Base-by-base conservation (phyloP, 163 green algal species). In the Scenedesmus sp. region DNA sequence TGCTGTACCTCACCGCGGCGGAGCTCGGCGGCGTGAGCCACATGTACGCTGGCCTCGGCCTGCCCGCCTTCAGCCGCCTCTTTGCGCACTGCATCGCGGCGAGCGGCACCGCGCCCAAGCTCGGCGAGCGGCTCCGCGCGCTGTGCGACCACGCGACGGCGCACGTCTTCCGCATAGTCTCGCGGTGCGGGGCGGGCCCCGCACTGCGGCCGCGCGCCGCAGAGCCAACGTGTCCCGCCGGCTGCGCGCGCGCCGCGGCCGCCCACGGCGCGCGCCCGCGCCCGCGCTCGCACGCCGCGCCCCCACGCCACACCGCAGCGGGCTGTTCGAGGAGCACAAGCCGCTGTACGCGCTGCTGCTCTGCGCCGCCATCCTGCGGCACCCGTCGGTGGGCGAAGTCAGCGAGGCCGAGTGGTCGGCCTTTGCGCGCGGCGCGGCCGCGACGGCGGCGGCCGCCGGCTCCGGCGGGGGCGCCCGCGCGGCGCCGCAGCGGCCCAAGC, bases 241-340 rank as follows among this genome's bases (percentile, higher is more conserved):
- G n/a, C n/a, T n/a, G n/a, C n/a, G n/a, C n/a, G n/a, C n/a, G n/a
- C n/a, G n/a, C n/a, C n/a, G n/a, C n/a, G n/a, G n/a, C n/a, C n/a
- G n/a, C n/a, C n/a, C n/a, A n/a, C n/a, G n/a, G n/a, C n/a, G n/a
- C n/a, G n/a, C n/a, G n/a, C n/a, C n/a, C n/a, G n/a, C n/a, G n/a
- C n/a, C n/a, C n/a, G n/a, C n/a, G n/a, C n/a, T n/a, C n/a, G n/a
- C n/a, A n/a, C n/a, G n/a, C n/a, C n/a, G n/a, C n/a, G n/a, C n/a
- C n/a, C n/a, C n/a, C n/a, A n/a, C n/a, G n/a, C n/a, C n/a, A n/a
- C n/a, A n/a, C 62, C 84, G 86, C 74, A 81, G 86, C 31, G 91
- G 88, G 10, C 74, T 97, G 64, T 97, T 97, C 84, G 92, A 93
- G 81, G 90, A 94, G 81, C 89, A 97, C 83, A 97, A 97, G 83